Evolutionary conservation across 768 basidiomycete genomes (phyloP).

Genomic region (Pleurotus tuber-regium): DNA sequence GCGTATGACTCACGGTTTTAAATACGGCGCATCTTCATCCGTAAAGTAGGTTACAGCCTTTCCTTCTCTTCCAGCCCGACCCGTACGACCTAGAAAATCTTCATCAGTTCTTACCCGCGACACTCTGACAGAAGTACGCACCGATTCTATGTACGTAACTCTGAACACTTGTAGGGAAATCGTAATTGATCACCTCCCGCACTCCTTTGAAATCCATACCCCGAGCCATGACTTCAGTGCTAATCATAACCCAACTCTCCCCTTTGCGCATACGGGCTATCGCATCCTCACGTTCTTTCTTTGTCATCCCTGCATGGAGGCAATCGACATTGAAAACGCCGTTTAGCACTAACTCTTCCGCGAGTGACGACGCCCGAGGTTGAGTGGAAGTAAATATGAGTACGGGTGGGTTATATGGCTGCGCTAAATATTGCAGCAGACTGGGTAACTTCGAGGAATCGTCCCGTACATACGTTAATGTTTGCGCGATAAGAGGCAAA

Average conservation of each 20-base stretch:
- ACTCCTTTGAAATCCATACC: conserved; percentile 98
- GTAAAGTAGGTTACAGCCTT: conserved; percentile 97
- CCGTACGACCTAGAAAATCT: conserved; percentile 73
- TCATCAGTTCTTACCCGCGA: conserved; percentile 1
- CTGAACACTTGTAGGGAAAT: conserved; percentile 94
- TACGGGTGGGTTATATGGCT: conserved; percentile 86
- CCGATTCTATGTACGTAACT: conserved; percentile 97
- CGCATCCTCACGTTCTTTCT: conserved; percentile 84
- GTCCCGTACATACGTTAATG: conserved; percentile 87
- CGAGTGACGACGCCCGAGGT: conserved; percentile 74
- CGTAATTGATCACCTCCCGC: conserved; percentile 92
- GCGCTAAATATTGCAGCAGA: conserved; percentile 72
- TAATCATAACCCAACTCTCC: conserved; percentile 92
- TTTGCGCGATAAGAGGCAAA: conserved; percentile 85
- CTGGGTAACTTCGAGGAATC: conserved; percentile 95
- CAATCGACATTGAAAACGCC: conserved; percentile 82
- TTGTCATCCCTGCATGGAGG: conserved; percentile 87
- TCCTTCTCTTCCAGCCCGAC: conserved; percentile 88
- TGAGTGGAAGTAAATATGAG: conserved; percentile 92
- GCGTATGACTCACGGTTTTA: conserved; percentile 68
- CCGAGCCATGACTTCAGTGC: conserved; percentile 96
- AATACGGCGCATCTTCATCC: conserved; percentile 85
- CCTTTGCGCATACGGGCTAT: conserved; percentile 84
- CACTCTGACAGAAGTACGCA: conserved; percentile 21
- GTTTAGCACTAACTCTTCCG: conserved; percentile 79